Evolutionary conservation across 2,329 filamentous ascomycete genomes (phyloP), one percentile per base, ranked within the genome.

Genomic region (Fusarium cicatricum): DNA sequence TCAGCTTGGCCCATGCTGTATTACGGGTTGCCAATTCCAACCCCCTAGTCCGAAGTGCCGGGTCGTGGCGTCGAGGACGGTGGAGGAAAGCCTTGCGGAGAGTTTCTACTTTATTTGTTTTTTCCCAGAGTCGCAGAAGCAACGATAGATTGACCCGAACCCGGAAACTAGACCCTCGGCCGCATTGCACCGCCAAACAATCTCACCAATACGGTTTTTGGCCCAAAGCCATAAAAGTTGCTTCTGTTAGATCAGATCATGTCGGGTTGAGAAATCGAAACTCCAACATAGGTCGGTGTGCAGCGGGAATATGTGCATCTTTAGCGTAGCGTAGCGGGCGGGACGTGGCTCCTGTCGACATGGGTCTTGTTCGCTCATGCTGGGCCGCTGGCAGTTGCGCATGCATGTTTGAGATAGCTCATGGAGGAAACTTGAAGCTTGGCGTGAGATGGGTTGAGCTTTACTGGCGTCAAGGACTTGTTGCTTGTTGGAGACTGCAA

Each of bases 211-310:
- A 46, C 36, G 23, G 40, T 12, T 29, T 31, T 39, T 39, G 38
- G 42, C 32, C 51, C 23, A 8, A 50, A 28, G 17, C 28, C 26
- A 54, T 39, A 8, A 23, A 39, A 47, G 31, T 58, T 62, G 58
- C 58, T 61, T 54, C 44, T 61, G 34, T 10, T 16, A 57, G 11
- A 55, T 64, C 56, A 55, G 44, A 42, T 55, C 60, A 64, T 58
- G 39, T 29, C 41, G 33, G 14, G 31, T 37, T 32, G 16, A 47
- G 19, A n/a, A 26, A 33, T 34, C 34, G 23, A 38, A 47, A 47
- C 33, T 46, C 16, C 46, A 54, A 31, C 23, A 36, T 43, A 47
- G 19, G 44, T n/a, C 29, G 29, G 36, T 38, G 38, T 48, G 31
- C 12, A 48, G 43, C 37, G 50, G 42, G 15, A 29, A 34, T 19